A percentile compares a stretch with the other conserved stretches of the same genome.
phyloP scores from a whole-genome alignment of 257 asterid genomes.

The Ocimum tenuiflorum region DNA sequence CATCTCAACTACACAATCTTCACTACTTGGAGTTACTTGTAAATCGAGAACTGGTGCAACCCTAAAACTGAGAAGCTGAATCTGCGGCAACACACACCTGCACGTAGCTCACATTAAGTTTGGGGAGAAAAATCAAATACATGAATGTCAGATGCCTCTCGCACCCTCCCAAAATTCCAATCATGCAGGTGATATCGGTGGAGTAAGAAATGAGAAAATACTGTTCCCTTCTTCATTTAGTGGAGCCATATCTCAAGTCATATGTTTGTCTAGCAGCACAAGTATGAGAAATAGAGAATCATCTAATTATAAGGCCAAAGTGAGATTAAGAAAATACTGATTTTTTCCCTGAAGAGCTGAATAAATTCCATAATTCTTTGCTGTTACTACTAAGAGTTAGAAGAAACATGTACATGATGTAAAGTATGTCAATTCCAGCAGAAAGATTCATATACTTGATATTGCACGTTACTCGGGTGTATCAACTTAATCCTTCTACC shows the following conservation, averaged over 20 bases:
- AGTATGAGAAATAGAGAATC: neutral
- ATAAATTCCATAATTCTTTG: neutral
- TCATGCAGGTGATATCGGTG: neutral
- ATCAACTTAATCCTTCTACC: too few species aligned
- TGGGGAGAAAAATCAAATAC: neutral
- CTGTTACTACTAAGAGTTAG: neutral
- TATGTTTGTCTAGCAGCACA: neutral
- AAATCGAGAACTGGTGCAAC: constrained; percentile 79
- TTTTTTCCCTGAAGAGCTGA: neutral
- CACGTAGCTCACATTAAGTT: constrained; percentile 24
- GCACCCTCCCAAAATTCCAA: neutral
- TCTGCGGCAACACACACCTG: constrained; percentile 75
- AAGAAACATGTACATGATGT: neutral
- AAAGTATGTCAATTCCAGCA: neutral
- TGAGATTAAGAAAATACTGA: too few species aligned
- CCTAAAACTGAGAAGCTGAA: constrained; percentile 65
- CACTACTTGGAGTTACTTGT: constrained; percentile 47
- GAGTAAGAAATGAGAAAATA: neutral
- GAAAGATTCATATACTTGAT: too few species aligned
- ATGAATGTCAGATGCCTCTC: constrained; percentile 6
- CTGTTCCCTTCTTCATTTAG: neutral
- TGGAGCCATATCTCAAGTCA: neutral
- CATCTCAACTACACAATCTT: constrained; percentile 65
- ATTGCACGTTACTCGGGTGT: too few species aligned
- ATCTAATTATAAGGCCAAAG: neutral